Conservation (phyloP, 495 filamentous ascomycete genomes). For the Neurospora sp. region DNA sequence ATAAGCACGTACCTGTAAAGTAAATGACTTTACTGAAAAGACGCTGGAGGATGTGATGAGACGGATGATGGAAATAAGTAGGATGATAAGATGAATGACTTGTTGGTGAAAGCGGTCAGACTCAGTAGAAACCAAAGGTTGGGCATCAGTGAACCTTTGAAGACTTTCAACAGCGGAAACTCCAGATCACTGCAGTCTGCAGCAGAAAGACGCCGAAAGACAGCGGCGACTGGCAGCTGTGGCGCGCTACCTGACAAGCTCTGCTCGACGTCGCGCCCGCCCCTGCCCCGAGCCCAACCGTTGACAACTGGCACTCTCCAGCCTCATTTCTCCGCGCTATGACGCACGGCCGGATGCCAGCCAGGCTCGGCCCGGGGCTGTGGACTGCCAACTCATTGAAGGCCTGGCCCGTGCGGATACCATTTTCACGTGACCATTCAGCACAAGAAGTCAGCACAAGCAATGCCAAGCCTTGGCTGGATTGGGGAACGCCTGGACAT, state of each 20-base stretch:
- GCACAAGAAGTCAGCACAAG: background rate
- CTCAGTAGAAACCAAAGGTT: constrained; percentile 15
- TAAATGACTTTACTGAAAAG: constrained; percentile 11
- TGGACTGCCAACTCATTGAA: background rate
- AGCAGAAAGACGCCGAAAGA: background rate
- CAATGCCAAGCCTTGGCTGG: background rate
- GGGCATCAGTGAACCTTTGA: constrained; percentile 22
- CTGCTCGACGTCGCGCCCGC: background rate
- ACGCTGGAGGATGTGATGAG: constrained; percentile 1
- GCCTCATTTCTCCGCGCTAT: constrained; percentile 19
- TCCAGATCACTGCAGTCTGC: background rate
- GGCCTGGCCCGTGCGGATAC: background rate
- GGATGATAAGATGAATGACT: constrained; percentile 6
- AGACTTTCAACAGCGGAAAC: background rate
- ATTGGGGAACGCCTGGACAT: background rate
- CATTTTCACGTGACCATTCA: background rate
- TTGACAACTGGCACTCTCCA: constrained; percentile 21
- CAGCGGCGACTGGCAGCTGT: background rate
- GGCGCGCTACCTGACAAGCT: background rate
- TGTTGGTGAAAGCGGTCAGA: constrained; percentile 28
- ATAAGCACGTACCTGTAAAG: background rate
- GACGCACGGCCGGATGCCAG: constrained; percentile 7
- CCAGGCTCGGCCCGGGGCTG: background rate
- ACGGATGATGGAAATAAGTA: constrained; percentile 2
- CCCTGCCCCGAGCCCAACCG: constrained; percentile 14